Evolutionary conservation across 345 rosid species (phyloP).

Genomic region (Heritiera fomes): DNA sequence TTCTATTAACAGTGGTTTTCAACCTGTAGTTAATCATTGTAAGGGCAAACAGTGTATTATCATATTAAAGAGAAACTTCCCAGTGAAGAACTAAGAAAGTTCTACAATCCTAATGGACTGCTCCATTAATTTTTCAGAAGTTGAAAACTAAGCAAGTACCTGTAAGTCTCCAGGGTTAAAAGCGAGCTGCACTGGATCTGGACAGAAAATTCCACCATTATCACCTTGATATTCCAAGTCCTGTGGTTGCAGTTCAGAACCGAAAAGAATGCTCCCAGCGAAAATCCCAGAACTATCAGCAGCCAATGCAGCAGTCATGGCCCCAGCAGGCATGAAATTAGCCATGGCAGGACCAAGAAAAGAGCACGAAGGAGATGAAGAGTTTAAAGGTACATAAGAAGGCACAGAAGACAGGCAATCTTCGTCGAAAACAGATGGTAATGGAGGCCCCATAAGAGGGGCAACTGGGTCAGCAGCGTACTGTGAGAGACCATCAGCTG

Average conservation of each 20-base stretch:
- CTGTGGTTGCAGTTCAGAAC: constrained; percentile 49
- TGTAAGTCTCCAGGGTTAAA: constrained; percentile 60
- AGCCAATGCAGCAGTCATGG: constrained; percentile 43
- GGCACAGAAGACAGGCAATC: constrained; percentile 77
- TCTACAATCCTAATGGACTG: background rate
- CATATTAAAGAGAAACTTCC: background rate
- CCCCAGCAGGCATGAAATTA: constrained; percentile 40
- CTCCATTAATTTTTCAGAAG: background rate
- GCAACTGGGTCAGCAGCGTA: constrained; percentile 31
- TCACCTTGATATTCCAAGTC: constrained; percentile 65
- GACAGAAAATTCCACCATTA: constrained; percentile 58
- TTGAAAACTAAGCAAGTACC: constrained; percentile 40
- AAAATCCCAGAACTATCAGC: constrained; percentile 49
- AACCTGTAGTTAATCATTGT: background rate
- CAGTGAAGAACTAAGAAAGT: background rate
- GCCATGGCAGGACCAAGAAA: constrained; percentile 48
- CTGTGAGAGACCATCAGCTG: constrained; percentile 36
- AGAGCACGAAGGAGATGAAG: constrained; percentile 56
- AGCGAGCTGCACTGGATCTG: constrained; percentile 46
- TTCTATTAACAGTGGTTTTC: background rate
- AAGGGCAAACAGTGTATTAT: background rate
- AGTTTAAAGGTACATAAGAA: constrained; percentile 55
- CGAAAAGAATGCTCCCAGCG: constrained; percentile 39
- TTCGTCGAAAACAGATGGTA: constrained; percentile 60
- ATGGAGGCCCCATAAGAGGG: constrained; percentile 38